These are phyloP conservation scores for Barnettozyma salicaria DNA, from an alignment of 805 yeast species.

Conservation along the genomic window DNA sequence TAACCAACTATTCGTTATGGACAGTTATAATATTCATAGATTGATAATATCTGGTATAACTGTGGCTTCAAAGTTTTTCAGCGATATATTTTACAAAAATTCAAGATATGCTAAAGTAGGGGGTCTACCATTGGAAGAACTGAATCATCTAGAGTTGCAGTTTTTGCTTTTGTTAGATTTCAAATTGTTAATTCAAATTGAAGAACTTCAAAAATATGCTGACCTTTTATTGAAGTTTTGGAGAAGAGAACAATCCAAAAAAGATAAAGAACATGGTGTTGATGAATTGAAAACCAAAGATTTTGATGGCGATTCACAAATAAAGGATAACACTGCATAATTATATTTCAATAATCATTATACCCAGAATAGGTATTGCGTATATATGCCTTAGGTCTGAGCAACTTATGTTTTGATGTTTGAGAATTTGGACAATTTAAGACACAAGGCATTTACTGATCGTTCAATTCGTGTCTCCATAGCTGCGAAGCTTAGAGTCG, in stretches of 20 bases:
- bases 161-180: slow-evolving; percentile 81
- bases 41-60: slow-evolving; percentile 92
- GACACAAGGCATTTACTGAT: no score
- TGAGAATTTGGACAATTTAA: no score
- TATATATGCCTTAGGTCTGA: no score
- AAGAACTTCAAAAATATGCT: slow-evolving; percentile 87
- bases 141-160: slow-evolving; percentile 88
- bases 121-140: slow-evolving; percentile 87
- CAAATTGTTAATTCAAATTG: slow-evolving; percentile 77
- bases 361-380: no score
- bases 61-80: slow-evolving; percentile 89
- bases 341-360: not conserved
- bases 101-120: slow-evolving; percentile 94
- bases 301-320: slow-evolving; percentile 7
- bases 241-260: slow-evolving; percentile 47
- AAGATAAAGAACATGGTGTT: slow-evolving; percentile 3
- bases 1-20: slow-evolving; percentile 84
- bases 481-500: no score
- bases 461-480: no score
- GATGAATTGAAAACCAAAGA: not conserved
- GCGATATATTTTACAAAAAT: slow-evolving; percentile 91
- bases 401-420: no score
- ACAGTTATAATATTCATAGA: slow-evolving; percentile 91
- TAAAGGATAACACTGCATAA: not conserved
- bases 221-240: slow-evolving; percentile 80